Base-by-base conservation (phyloP, 1,284 basidiomycete genomes). In the Inonotus obliquus region DNA sequence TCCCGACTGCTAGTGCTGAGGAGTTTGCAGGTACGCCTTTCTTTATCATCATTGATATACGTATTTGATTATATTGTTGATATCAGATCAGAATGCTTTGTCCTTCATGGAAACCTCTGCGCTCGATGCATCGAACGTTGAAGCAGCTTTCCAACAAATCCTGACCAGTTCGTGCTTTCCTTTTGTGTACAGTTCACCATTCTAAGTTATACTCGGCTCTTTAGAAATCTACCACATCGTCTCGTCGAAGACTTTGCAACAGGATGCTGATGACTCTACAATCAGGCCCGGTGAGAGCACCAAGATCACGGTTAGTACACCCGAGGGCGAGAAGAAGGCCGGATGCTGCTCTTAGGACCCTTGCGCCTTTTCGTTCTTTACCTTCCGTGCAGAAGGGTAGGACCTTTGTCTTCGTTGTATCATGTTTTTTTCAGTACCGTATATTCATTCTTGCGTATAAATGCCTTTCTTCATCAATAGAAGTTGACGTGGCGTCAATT, bases 41-140 rank as follows among this genome's bases (percentile, higher is more conserved):
- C 44, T 29, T 53, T n/a, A 44, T 2, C 7, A 14, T 21, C n/a
- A 21, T n/a, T 17, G 17, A 44, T 44, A n/a, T 44, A 25, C 29
- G 38, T 27, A n/a, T 45, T 29, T 49, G 3, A 27, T 19, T 27
- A n/a, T 41, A 11, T n/a, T 14, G 19, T 48, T 21, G 37, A 19
- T 23, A 35, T 53, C 7, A 19, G 67, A 85, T 84, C 86, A 89
- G 74, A 96, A 98, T 74, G 87, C 88, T 51, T 77, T 98, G 66
- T 94, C 91, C 61, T 96, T 96, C 82, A 98, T 99, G 70, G 96
- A 99, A 82, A 99, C 96, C 65, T 99, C 97, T 69, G 96, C 97
- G 75, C 87, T 99, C 83, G 96, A 99, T 84, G 94, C 96, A 68
- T 95, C 93, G 59, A 98, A 98, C 78, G 97, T 99, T 75, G 96